phyloP scores from a whole-genome alignment of 495 filamentous ascomycete species.

The Massariosphaeria phaeospora region DNA sequence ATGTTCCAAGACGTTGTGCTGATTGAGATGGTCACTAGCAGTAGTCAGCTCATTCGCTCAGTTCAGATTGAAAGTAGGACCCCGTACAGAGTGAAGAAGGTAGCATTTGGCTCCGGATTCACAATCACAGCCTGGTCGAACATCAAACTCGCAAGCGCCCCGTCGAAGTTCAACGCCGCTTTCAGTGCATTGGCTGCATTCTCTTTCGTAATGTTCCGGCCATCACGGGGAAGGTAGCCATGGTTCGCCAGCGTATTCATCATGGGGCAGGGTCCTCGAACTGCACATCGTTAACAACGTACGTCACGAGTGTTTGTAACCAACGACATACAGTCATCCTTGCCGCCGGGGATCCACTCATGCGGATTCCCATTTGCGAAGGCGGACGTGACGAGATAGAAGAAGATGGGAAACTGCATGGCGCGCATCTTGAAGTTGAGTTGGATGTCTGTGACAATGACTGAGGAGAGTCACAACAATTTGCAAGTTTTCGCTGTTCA shows the following conservation, averaged over 20 bases:
- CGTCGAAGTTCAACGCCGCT: constrained; percentile 45
- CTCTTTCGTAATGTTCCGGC: constrained; percentile 41
- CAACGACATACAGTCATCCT: background rate
- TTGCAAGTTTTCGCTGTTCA: too few species aligned
- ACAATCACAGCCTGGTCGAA: constrained; percentile 44
- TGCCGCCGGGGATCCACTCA: background rate
- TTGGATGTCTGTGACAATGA: too few species aligned
- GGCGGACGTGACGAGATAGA: too few species aligned
- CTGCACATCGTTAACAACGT: background rate
- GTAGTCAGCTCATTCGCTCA: too few species aligned
- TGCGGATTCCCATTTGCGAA: background rate
- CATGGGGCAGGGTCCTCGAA: constrained; percentile 29
- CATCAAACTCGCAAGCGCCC: constrained; percentile 38
- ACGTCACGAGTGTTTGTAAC: background rate
- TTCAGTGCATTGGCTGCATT: constrained; percentile 39
- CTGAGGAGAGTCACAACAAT: too few species aligned
- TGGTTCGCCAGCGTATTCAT: constrained; percentile 34
- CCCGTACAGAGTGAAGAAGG: constrained; percentile 43
- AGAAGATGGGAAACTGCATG: too few species aligned
- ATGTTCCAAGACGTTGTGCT: constrained; percentile 36
- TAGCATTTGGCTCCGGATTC: constrained; percentile 50
- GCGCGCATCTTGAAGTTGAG: too few species aligned
- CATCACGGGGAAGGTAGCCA: constrained; percentile 31
- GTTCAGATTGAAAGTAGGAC: background rate
- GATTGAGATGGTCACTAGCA: constrained; percentile 17